These are phyloP conservation scores for Acer campestre DNA, from an alignment of 345 rosid genomes.

Conservation along the genomic window DNA sequence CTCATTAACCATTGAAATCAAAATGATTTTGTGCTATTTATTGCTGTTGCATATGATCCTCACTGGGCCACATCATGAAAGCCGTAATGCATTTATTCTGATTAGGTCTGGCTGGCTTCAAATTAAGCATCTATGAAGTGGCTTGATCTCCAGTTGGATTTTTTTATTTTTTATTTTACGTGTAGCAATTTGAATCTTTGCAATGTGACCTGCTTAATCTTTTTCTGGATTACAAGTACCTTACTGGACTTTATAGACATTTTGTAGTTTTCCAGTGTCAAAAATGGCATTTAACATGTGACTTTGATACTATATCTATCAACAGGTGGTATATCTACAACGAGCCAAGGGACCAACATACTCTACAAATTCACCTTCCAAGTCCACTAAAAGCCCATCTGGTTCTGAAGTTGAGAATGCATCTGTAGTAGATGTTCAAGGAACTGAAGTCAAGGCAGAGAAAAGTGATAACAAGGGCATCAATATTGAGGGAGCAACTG, in stretches of 20 bases:
- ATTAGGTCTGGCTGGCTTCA: not conserved
- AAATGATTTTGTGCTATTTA: not conserved
- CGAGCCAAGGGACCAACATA: conserved; percentile 53
- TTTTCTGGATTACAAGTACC: not conserved
- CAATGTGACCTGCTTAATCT: not conserved
- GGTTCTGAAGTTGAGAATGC: conserved; percentile 48
- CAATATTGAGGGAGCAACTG: conserved; percentile 74
- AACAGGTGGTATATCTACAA: conserved; percentile 81
- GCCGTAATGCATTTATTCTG: not conserved
- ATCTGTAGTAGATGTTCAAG: conserved; percentile 54
- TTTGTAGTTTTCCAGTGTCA: not conserved
- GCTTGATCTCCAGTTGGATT: not conserved
- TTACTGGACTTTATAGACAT: too few species aligned
- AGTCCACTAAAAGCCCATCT: conserved; percentile 46
- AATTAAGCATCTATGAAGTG: not conserved
- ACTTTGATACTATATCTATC: conserved; percentile 21
- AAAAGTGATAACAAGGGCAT: conserved; percentile 64
- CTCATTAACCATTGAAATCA: not conserved
- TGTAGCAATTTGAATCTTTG: conserved; percentile 1
- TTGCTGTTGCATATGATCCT: not conserved
- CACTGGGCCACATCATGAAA: not conserved
- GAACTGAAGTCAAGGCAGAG: conserved; percentile 63
- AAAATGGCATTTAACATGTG: not conserved
- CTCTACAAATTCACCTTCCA: conserved; percentile 41
- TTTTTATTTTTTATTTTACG: not conserved